Base-by-base conservation (phyloP, 2,329 filamentous ascomycete species). In the Fusarium subglutinans region DNA sequence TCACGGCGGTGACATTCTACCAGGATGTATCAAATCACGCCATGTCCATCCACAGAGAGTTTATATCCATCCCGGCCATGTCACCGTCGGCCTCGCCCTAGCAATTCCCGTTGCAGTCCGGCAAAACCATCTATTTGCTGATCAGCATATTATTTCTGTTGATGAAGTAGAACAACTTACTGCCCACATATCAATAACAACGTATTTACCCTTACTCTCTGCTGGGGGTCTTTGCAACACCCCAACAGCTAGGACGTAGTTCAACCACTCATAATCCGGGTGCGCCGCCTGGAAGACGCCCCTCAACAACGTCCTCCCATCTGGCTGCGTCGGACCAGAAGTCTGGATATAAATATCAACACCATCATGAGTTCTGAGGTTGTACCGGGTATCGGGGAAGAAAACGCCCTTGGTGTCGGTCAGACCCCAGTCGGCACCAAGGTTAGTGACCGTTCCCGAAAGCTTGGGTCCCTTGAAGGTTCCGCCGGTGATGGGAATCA, bases 371-470 rank as follows among this genome's bases (percentile, higher is more conserved):
- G 83, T 84, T n/a, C 80, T 70, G 22, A 84, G 73, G n/a, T 81
- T 79, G 45, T 84, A 84, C 22, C 82, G 75, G 20, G 82, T 82
- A 48, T 84, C 81, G 1, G 83, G 82, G 63, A 80, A 82, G 73
- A 84, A 84, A 8, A 77, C 69, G 14, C 82, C 81, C 26, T 80
- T 79, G 24, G 69, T 71, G 66, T 83, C 81, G 2, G 79, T 81
- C 22, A 83, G 72, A 20, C 82, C 82, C 80, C 79, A 83, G 75
- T 84, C 82, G 12, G 81, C 78, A 20, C 83, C 83, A 18, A 79
- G 74, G 24, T 78, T 77, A 26, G 44, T 70, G 41, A 83, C 71
- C 0, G 75, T 81, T 43, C 80, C 81, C 48, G 69, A 63, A 15
- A 84, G 69, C 28, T 78, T 78, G 6, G 83, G 82, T 1, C 83